Percentiles rank a stretch among this genome's conserved stretches.
phyloP scores from a whole-genome alignment of 2,329 filamentous ascomycete genomes.

The Mollisia scopiformis region DNA sequence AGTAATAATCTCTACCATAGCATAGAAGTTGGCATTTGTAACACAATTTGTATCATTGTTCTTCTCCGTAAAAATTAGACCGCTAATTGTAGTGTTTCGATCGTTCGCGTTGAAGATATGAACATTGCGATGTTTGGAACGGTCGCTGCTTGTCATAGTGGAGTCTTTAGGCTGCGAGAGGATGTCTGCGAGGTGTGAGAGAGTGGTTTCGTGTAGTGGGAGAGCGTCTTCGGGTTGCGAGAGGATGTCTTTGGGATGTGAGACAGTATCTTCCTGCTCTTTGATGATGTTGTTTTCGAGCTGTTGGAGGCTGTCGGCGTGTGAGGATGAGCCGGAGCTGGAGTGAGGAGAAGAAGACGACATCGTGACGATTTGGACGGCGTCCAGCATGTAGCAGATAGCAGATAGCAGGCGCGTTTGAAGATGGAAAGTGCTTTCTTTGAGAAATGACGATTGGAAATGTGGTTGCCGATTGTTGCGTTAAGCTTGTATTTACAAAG shows the following conservation, averaged over 20 bases:
- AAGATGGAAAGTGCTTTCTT: constrained; percentile 2
- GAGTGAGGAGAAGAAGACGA: constrained; percentile 14
- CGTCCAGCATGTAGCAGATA: constrained; percentile 4
- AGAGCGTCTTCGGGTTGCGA: not conserved
- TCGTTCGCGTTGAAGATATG: constrained; percentile 2
- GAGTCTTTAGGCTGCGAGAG: too few species aligned
- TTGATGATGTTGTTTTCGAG: constrained; percentile 1
- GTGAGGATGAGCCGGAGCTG: constrained; percentile 8
- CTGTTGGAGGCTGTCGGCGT: constrained; percentile 4
- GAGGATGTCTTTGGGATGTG: not conserved
- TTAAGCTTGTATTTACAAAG: not conserved
- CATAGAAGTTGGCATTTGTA: constrained; percentile 31
- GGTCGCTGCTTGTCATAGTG: not conserved
- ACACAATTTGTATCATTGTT: too few species aligned
- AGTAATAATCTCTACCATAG: constrained; percentile 16
- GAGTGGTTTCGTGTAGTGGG: not conserved
- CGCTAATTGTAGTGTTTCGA: constrained; percentile 3
- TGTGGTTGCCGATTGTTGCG: too few species aligned
- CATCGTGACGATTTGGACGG: constrained; percentile 12
- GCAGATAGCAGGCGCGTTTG: constrained; percentile 4
- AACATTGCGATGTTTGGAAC: not conserved
- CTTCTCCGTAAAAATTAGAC: constrained; percentile 20
- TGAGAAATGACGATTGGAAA: constrained; percentile 1
- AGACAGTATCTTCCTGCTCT: constrained; percentile 4
- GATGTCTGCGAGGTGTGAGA: not conserved